phyloP scores from a whole-genome alignment of 2,329 filamentous ascomycete genomes.

The Colletotrichum sp. region DNA sequence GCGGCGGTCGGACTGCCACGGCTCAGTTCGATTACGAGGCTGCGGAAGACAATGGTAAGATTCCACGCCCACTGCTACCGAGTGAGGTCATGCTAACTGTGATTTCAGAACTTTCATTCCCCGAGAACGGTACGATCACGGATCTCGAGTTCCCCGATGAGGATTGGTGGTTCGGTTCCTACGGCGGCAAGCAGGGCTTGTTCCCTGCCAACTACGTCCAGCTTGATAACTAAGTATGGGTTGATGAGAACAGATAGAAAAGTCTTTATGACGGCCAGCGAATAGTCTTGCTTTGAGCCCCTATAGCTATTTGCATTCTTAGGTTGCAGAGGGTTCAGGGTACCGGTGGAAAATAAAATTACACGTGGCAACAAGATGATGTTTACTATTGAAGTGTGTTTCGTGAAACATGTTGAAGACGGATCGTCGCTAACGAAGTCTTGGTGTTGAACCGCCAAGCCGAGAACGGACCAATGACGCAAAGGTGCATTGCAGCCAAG shows the following conservation, averaged over 20 bases:
- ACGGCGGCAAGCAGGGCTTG: slow-evolving; percentile 78
- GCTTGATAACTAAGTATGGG: slow-evolving; percentile 45
- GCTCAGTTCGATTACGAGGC: slow-evolving; percentile 97
- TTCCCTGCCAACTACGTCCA: slow-evolving; percentile 81
- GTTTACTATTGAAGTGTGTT: neutral
- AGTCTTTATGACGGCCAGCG: slow-evolving; percentile 15
- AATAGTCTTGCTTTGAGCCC: neutral
- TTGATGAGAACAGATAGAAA: slow-evolving; percentile 5
- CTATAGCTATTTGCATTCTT: neutral
- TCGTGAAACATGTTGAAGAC: neutral
- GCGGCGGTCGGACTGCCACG: slow-evolving; percentile 70
- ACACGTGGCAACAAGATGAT: neutral
- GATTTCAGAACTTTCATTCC: slow-evolving; percentile 75
- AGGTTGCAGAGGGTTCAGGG: neutral
- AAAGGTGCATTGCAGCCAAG: neutral
- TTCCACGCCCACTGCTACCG: slow-evolving; percentile 28
- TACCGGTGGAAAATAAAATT: slow-evolving; percentile 2
- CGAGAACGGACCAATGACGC: neutral
- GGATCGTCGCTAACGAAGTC: neutral
- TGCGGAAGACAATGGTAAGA: slow-evolving; percentile 85
- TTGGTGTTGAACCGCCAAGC: neutral
- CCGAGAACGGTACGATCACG: slow-evolving; percentile 83
- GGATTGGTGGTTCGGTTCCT: slow-evolving; percentile 97
- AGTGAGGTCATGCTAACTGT: neutral
- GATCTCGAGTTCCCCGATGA: slow-evolving; percentile 95